These are phyloP conservation scores for Bipolaris zeicola DNA, from an alignment of 2,329 filamentous ascomycete genomes.

Conservation along the genomic window DNA sequence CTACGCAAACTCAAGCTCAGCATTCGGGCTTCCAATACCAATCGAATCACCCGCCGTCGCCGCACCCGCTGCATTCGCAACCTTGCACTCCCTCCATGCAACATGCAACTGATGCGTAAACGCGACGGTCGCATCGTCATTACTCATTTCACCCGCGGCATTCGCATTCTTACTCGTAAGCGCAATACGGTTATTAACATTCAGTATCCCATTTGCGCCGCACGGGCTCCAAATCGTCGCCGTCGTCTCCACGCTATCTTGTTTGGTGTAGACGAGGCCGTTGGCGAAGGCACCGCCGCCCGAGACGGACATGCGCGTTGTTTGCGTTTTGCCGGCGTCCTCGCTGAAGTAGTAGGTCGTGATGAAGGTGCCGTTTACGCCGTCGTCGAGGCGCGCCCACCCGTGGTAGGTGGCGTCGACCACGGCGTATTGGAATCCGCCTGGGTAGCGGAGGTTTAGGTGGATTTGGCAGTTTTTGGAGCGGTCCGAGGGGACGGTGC, in stretches of 20 bases:
- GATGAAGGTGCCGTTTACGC: slow-evolving; percentile 43
- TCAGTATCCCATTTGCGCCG: slow-evolving; percentile 41
- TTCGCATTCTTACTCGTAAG: slow-evolving; percentile 29
- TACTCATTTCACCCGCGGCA: slow-evolving; percentile 38
- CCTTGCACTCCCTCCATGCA: slow-evolving; percentile 35
- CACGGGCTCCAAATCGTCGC: slow-evolving; percentile 44
- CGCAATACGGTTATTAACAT: slow-evolving; percentile 43
- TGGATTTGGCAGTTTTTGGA: slow-evolving; percentile 48
- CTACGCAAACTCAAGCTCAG: slow-evolving; percentile 18
- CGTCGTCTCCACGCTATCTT: slow-evolving; percentile 48
- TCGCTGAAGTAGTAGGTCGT: slow-evolving; percentile 48
- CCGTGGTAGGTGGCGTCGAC: slow-evolving; percentile 47
- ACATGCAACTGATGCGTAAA: slow-evolving; percentile 46
- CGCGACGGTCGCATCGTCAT: slow-evolving; percentile 44
- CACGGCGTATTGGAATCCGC: slow-evolving; percentile 48
- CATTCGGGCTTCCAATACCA: slow-evolving; percentile 32
- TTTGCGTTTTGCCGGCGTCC: slow-evolving; percentile 38
- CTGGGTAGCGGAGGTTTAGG: slow-evolving; percentile 43
- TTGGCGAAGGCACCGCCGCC: slow-evolving; percentile 49
- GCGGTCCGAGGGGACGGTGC: slow-evolving; percentile 34
- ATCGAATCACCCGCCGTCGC: slow-evolving; percentile 26
- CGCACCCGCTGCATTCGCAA: slow-evolving; percentile 12
- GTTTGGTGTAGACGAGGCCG: slow-evolving; percentile 53
- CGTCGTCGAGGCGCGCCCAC: slow-evolving; percentile 42
- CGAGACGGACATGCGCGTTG: slow-evolving; percentile 30